Conservation (phyloP, 352 stramenopile species). For the Phytophthora tubulina region DNA sequence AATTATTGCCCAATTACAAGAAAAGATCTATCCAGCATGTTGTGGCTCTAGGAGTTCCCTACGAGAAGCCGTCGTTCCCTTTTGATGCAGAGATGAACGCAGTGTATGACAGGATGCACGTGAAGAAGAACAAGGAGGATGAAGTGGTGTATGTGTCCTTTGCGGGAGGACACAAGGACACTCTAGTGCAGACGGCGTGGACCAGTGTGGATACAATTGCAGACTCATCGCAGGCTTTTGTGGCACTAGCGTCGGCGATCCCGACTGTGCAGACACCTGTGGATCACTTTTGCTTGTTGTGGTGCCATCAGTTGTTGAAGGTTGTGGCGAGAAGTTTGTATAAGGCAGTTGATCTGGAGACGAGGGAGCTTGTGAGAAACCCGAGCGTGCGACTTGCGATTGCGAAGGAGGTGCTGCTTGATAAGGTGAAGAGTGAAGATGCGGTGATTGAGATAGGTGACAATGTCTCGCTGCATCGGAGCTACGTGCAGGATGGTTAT, state of each 20-base stretch:
- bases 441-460: constrained; percentile 22
- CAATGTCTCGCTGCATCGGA: constrained; percentile 51
- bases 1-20: constrained; percentile 81
- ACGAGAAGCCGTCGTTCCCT: constrained; percentile 59
- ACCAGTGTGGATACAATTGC: constrained; percentile 44
- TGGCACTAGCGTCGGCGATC: constrained; percentile 66
- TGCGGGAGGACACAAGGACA: constrained; percentile 85
- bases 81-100: constrained; percentile 75
- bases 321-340: constrained; percentile 70
- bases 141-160: constrained; percentile 77
- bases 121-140: constrained; percentile 24
- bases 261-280: constrained; percentile 69
- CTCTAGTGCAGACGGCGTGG: constrained; percentile 68
- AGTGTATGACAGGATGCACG: constrained; percentile 64
- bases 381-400: constrained; percentile 53
- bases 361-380: constrained; percentile 52
- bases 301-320: constrained; percentile 86
- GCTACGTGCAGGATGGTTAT: constrained; percentile 66
- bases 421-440: constrained; percentile 7
- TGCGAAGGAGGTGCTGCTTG: constrained; percentile 56
- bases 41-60: constrained; percentile 75
- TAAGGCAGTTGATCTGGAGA: constrained; percentile 63
- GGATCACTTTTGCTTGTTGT: constrained; percentile 87
- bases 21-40: constrained; percentile 81
- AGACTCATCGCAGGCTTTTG: constrained; percentile 45